These are phyloP conservation scores for Exophiala oligosperma DNA, from an alignment of 2,329 filamentous ascomycete species.

Conservation along the genomic window DNA sequence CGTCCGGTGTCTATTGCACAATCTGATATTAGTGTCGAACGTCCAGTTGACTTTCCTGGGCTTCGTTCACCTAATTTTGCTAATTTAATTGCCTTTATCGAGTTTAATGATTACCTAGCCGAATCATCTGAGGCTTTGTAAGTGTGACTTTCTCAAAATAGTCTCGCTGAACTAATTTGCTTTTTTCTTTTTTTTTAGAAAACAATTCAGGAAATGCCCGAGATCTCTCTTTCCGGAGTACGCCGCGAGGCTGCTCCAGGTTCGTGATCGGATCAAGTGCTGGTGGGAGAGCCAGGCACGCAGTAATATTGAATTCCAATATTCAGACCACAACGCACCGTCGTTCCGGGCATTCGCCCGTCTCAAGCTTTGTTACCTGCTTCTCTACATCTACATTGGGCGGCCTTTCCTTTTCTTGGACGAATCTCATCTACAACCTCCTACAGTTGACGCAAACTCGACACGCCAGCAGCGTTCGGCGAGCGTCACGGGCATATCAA, in stretches of 20 bases:
- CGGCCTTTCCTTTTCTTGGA: slow-evolving; percentile 47
- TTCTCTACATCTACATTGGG: slow-evolving; percentile 52
- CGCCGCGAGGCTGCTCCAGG: not conserved
- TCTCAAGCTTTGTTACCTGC: slow-evolving; percentile 46
- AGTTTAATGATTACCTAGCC: not conserved
- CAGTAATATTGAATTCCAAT: slow-evolving; percentile 1
- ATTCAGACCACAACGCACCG: slow-evolving; percentile 15
- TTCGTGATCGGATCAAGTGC: not conserved
- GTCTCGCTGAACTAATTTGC: slow-evolving; percentile 1
- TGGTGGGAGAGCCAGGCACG: not conserved
- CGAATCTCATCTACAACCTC: not conserved
- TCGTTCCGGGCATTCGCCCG: slow-evolving; percentile 26
- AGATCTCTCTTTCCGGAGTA: no score
- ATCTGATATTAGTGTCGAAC: slow-evolving; percentile 52
- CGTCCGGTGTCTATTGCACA: slow-evolving; percentile 50
- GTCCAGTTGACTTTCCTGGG: slow-evolving; percentile 36
- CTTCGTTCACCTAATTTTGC: slow-evolving; percentile 36
- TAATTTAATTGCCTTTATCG: slow-evolving; percentile 38
- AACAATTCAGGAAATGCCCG: no score
- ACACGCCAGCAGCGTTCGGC: not conserved
- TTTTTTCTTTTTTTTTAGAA: not conserved
- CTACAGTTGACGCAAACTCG: slow-evolving; percentile 1
- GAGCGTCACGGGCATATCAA: slow-evolving; percentile 7
- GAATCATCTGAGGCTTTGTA: no score
- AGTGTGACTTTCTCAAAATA: no score